Conservation (phyloP, 2,329 filamentous ascomycete species). For the Fusarium sp. region DNA sequence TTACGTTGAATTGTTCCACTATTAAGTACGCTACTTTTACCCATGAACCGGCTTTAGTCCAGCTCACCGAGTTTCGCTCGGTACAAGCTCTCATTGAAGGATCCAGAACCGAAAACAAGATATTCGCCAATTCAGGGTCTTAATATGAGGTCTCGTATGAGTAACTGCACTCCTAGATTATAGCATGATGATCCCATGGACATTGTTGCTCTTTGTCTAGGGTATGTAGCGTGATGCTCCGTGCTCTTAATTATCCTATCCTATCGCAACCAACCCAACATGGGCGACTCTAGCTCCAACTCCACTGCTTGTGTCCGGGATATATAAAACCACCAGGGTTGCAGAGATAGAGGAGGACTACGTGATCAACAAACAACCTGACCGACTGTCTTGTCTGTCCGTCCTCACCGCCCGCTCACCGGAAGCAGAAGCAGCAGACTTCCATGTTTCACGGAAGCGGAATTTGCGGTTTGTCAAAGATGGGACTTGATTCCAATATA, state of each 20-base stretch:
- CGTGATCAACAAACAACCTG: not conserved
- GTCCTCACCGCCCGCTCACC: not conserved
- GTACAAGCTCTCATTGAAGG: not conserved
- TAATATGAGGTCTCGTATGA: slow-evolving; percentile 18
- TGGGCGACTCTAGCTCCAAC: not conserved
- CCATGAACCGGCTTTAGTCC: not conserved
- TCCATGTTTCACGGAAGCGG: not conserved
- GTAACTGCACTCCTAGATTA: not conserved
- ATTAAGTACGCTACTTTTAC: not conserved
- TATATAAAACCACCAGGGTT: slow-evolving; percentile 6
- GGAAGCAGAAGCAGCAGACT: not conserved
- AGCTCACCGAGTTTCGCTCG: not conserved
- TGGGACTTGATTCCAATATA: not conserved
- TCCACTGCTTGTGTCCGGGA: slow-evolving; percentile 10
- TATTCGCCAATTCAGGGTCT: not conserved
- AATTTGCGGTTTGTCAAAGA: not conserved
- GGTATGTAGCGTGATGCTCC: slow-evolving; percentile 4
- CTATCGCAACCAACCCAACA: not conserved
- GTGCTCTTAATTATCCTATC: not conserved
- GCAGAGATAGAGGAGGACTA: not conserved
- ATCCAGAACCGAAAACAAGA: not conserved
- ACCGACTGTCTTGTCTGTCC: not conserved
- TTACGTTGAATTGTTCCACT: slow-evolving; percentile 2
- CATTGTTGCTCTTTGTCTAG: not conserved
- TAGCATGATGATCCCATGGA: not conserved